phyloP scores from a whole-genome alignment of 129 eudicot species.

The Lonicera japonica region DNA sequence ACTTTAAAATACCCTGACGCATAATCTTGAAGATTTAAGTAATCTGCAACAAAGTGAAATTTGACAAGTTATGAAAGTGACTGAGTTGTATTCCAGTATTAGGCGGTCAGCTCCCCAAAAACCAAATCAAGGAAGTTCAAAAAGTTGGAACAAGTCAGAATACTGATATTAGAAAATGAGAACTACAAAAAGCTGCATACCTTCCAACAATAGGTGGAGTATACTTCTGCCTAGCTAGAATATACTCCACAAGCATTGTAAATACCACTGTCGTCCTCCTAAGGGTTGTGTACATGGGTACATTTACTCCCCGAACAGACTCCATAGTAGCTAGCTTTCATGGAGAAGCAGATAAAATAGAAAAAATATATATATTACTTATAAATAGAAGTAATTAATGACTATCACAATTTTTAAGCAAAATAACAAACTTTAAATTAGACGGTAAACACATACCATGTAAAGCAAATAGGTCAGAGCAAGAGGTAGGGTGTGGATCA shows the following conservation, averaged over 20 bases:
- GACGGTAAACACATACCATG: conserved; percentile 53
- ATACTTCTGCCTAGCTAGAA: conserved; percentile 72
- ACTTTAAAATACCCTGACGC: too few species aligned
- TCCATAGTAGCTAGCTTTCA: conserved; percentile 93
- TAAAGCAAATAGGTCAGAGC: conserved; percentile 86
- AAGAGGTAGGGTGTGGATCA: conserved; percentile 72
- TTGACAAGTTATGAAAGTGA: not conserved
- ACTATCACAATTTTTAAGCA: not conserved
- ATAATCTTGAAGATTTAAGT: not conserved
- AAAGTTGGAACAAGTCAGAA: not conserved
- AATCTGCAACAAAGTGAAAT: not conserved
- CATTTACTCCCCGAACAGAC: conserved; percentile 95
- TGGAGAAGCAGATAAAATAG: conserved; percentile 18
- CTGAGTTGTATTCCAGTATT: not conserved
- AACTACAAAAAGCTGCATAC: conserved; percentile 28
- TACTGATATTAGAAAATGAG: not conserved
- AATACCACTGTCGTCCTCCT: conserved; percentile 96
- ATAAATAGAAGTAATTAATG: conserved; percentile 4
- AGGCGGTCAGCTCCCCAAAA: not conserved
- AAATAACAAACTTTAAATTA: not conserved
- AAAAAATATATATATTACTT: conserved; percentile 10
- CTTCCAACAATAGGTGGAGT: conserved; percentile 66
- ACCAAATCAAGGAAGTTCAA: not conserved
- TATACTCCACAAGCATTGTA: conserved; percentile 84
- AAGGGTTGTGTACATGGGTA: conserved; percentile 96